These are phyloP conservation scores for Penicillium sp. DNA, from an alignment of 2,329 filamentous ascomycete genomes.

Conservation along the genomic window DNA sequence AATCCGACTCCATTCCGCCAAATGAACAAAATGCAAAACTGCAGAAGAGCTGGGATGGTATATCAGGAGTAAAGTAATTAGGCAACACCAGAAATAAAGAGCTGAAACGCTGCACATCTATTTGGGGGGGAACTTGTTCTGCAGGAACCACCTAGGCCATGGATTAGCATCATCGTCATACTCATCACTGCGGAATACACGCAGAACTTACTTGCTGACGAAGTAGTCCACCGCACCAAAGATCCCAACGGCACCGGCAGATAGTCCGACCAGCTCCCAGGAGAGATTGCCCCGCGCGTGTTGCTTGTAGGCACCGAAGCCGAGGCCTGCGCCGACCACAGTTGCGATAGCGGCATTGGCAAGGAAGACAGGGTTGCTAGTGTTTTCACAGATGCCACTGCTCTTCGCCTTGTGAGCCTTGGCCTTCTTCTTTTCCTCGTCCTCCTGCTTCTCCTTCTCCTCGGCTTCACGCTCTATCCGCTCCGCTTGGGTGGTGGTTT, in stretches of 20 bases:
- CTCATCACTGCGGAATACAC: not conserved
- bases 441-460: slow-evolving; percentile 26
- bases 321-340: slow-evolving; percentile 44
- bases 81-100: not conserved
- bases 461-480: slow-evolving; percentile 43
- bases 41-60: slow-evolving; percentile 29
- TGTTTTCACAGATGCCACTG: slow-evolving; percentile 41
- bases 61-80: slow-evolving; percentile 20
- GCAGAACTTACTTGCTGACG: slow-evolving; percentile 48
- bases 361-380: slow-evolving; percentile 49
- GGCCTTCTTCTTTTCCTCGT: slow-evolving; percentile 29
- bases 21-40: slow-evolving; percentile 17
- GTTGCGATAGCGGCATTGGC: slow-evolving; percentile 47
- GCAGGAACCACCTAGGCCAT: slow-evolving; percentile 47
- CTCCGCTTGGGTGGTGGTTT: slow-evolving; percentile 49
- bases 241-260: slow-evolving; percentile 46
- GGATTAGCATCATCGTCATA: slow-evolving; percentile 12
- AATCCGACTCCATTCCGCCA: slow-evolving; percentile 18
- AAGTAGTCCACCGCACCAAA: slow-evolving; percentile 50
- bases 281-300: slow-evolving; percentile 47
- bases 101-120: slow-evolving; percentile 24
- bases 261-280: slow-evolving; percentile 46
- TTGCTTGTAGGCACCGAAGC: slow-evolving; percentile 51
- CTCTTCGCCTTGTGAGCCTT: slow-evolving; percentile 36
- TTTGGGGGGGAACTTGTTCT: slow-evolving; percentile 53